Conservation (phyloP, 2,329 filamentous ascomycete genomes). For the Exophiala xenobiotica region DNA sequence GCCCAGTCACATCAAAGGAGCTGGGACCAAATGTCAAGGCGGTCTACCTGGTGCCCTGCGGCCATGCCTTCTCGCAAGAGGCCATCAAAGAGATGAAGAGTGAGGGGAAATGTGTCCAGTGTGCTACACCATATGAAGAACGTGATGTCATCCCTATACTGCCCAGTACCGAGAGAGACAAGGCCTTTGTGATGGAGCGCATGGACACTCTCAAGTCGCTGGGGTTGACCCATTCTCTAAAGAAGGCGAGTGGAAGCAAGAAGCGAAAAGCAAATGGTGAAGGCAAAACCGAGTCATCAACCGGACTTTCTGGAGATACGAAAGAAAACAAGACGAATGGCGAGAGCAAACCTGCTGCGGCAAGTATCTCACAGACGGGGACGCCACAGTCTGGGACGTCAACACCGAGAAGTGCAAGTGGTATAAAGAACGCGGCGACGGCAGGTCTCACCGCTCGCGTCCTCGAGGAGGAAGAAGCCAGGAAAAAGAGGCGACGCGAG, state of each 20-base stretch:
- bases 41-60: constrained; percentile 90
- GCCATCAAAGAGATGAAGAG: constrained; percentile 77
- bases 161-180: constrained; percentile 67
- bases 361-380: constrained; percentile 7
- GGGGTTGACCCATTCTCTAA: constrained; percentile 80
- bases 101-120: constrained; percentile 62
- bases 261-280: constrained; percentile 74
- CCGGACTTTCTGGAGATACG: not conserved
- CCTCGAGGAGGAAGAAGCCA: constrained; percentile 78
- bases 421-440: constrained; percentile 86
- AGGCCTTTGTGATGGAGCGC: constrained; percentile 65
- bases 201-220: constrained; percentile 67
- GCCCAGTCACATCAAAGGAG: constrained; percentile 83
- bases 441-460: constrained; percentile 84
- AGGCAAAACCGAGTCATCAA: constrained; percentile 5
- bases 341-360: constrained; percentile 7
- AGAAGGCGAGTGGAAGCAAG: constrained; percentile 67
- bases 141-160: constrained; percentile 78
- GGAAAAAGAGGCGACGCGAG: constrained; percentile 73
- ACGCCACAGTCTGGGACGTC: constrained; percentile 33
- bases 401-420: constrained; percentile 44
- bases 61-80: constrained; percentile 86
- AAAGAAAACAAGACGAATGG: constrained; percentile 13
- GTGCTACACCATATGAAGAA: constrained; percentile 71
- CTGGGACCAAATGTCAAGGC: constrained; percentile 75